Base-by-base conservation (phyloP, 1,284 basidiomycete species). In the Meira nashicola region DNA sequence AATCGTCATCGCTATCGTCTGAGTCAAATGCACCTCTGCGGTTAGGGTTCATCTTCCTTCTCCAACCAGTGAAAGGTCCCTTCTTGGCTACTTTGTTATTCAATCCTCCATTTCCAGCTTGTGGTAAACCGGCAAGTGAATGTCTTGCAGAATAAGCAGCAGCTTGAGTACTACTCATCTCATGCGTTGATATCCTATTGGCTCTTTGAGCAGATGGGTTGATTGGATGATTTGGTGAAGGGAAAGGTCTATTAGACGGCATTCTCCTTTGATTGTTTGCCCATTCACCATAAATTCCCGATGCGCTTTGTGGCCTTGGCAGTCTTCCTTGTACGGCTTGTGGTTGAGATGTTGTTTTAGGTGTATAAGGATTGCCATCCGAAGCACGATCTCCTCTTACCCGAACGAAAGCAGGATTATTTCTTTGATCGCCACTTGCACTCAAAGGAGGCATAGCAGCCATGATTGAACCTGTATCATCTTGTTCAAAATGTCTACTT, bases 301-400 rank as follows among this genome's bases (percentile, higher is more conserved):
- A 19, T 25, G n/a, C 28, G 38, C 56, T 55, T 58, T 15, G 12
- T 28, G 19, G 54, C 48, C 52, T 23, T 33, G 23, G 51, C 28
- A 23, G 10, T 23, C 39, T 14, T 21, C 39, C 21, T 23, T 21
- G 56, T 43, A 59, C 9, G 28, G 25, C 23, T 11, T 43, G 55
- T 25, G 33, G 44, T 38, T 8, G 25, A n/a, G 55, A 15, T 23
- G 33, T n/a, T 21, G 33, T 23, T 15, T 64, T 39, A 3, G 64
- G 48, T n/a, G 64, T 55, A 52, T 66, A 75, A 10, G 73, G 71
- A 8, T 66, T 49, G 1, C 57, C 33, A 28, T 72, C 73, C 7
- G 64, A 68, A 10, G 73, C 68, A 1, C 65, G 55, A 15, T 69
- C 73, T 23, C 73, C 73, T 17, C 69, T 60, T 49, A 70, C 57